phyloP scores from a whole-genome alignment of 2,329 filamentous ascomycete species.

The Fusarium torulosum region DNA sequence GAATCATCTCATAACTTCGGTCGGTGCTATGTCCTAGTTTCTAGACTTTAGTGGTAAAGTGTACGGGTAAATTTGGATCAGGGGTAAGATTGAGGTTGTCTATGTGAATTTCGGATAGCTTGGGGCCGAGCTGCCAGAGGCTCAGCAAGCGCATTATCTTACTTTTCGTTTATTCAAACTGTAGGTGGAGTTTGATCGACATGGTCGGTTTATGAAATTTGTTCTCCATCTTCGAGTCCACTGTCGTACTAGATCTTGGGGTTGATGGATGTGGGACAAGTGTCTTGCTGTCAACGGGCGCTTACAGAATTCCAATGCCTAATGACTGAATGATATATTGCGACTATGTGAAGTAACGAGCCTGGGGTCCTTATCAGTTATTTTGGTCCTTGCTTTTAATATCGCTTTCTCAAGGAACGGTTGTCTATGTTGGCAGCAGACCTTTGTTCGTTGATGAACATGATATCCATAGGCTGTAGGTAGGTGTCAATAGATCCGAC shows the following conservation, averaged over 20 bases:
- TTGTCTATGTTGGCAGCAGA: too few species aligned
- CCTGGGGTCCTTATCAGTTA: too few species aligned
- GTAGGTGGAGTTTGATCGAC: neutral
- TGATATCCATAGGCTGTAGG: too few species aligned
- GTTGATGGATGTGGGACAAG: neutral
- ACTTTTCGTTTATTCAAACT: conserved; percentile 1
- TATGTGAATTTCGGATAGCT: neutral
- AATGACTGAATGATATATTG: too few species aligned
- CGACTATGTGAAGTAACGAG: too few species aligned
- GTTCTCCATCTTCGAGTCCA: neutral
- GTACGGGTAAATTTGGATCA: neutral
- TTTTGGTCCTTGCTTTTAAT: too few species aligned
- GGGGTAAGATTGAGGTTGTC: neutral
- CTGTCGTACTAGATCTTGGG: conserved; percentile 1
- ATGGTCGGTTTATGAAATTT: neutral
- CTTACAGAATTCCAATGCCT: neutral
- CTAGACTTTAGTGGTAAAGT: neutral
- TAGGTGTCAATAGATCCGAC: too few species aligned
- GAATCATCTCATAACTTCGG: too few species aligned
- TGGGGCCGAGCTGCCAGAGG: neutral
- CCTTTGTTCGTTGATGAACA: too few species aligned
- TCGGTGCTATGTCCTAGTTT: neutral
- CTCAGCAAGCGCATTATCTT: neutral
- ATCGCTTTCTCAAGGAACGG: too few species aligned
- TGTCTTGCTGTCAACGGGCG: neutral